These are phyloP conservation scores for Trichoderma sp. DNA, from an alignment of 2,329 filamentous ascomycete genomes.

Conservation along the genomic window DNA sequence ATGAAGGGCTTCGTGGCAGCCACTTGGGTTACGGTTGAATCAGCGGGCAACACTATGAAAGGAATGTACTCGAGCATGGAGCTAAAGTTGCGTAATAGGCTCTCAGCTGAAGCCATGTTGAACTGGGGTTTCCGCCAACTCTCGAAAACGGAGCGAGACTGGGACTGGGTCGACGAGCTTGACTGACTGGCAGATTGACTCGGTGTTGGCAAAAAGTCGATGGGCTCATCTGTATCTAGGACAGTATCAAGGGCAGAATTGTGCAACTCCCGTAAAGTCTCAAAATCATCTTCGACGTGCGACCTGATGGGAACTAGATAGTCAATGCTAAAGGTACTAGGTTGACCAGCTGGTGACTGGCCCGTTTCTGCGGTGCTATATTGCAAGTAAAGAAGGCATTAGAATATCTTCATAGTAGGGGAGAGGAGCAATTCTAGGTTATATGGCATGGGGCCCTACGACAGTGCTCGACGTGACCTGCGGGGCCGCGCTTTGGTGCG, in stretches of 20 bases:
- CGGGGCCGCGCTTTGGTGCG: not conserved
- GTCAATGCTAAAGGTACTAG: not conserved
- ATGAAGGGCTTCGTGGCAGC: not conserved
- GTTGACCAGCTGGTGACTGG: not conserved
- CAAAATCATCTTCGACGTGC: not conserved
- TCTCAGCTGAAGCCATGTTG: not conserved
- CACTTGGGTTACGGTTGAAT: not conserved
- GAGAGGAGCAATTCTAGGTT: not conserved
- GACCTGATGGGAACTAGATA: not conserved
- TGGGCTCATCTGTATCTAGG: not conserved
- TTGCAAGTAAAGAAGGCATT: not conserved
- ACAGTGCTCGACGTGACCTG: not conserved
- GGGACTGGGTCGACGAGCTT: not conserved
- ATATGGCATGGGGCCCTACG: not conserved
- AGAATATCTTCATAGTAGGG: not conserved
- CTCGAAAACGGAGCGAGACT: not conserved
- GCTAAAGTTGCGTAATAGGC: not conserved
- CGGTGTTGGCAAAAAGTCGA: not conserved
- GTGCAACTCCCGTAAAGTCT: not conserved
- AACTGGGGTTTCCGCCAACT: not conserved
- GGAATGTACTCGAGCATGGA: not conserved
- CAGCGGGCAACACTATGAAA: not conserved
- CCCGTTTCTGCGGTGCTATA: not conserved
- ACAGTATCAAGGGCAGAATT: not conserved
- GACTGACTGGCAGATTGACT: not conserved